Conservation (phyloP, 805 yeast genomes). For the Candida yuanshanica region DNA sequence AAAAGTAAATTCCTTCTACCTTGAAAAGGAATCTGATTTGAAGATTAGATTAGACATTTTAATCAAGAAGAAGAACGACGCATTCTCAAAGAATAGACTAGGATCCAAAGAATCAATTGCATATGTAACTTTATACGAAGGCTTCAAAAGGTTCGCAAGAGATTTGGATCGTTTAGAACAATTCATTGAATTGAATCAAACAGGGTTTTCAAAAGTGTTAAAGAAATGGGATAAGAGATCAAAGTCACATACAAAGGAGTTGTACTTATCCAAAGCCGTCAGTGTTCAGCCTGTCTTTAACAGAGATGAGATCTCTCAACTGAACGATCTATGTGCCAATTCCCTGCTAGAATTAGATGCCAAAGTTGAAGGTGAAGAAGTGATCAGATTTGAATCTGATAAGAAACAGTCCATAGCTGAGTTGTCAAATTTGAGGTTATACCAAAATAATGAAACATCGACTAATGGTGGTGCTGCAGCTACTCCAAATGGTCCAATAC, state of each 20-base stretch:
- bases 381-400: conserved; percentile 24
- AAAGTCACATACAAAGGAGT: conserved; percentile 88
- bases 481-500: conserved; percentile 2
- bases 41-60: conserved; percentile 73
- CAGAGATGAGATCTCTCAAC: conserved; percentile 74
- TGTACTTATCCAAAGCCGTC: conserved; percentile 86
- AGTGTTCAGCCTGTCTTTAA: conserved; percentile 97
- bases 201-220: conserved; percentile 91
- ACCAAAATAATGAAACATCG: neutral
- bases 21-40: conserved; percentile 86
- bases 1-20: conserved; percentile 87
- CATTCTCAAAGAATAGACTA: conserved; percentile 37
- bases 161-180: conserved; percentile 88
- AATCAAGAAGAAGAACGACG: conserved; percentile 60
- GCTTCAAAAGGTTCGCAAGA: conserved; percentile 81
- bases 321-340: conserved; percentile 69
- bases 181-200: conserved; percentile 89
- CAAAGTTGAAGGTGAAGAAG: conserved; percentile 46
- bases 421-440: conserved; percentile 18
- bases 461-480: neutral
- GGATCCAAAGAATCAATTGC: conserved; percentile 64
- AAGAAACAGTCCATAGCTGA: conserved; percentile 14
- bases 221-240: conserved; percentile 98
- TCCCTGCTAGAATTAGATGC: conserved; percentile 72
- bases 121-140: conserved; percentile 78